Base-by-base conservation (phyloP, 2,329 filamentous ascomycete species). In the Phialemoniopsis sp. region DNA sequence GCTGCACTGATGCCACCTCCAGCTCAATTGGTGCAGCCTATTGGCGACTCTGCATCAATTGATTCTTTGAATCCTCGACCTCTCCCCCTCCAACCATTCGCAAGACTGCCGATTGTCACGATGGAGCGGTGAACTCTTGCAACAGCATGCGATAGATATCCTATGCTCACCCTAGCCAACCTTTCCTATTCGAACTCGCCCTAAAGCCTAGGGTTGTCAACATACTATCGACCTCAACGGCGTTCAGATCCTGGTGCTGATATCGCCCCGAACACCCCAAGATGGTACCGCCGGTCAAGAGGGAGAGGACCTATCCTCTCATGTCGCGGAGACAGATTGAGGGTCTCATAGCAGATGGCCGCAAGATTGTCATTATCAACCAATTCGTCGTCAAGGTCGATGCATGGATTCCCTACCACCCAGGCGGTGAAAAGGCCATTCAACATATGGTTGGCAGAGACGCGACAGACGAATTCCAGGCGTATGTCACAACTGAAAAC, bases 391-490 rank as follows among this genome's bases (percentile, higher is more conserved):
- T 97, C 50, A 95, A 89, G 66, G 82, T 89, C 26, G 91, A 97
- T 61, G 75, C 84, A 30, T 98, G 89, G 88, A 68, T 94, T 38
- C 80, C 80, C 38, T 96, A 87, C 56, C 93, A 97, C 55, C 93
- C 93, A 12, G 93, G 93, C 41, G 93, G 93, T 51, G 83, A 91
- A 53, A 93, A 89, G 64, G 79, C 91, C 39, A 94, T 98, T 48
- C 71, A 80, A 58, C 93, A 98, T 58, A 93, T 96, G 89, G 79
- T 97, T 44, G 89, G 89, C 45, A 80, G 85, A 64, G 89, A 95
- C 78, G 91, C 89, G 37, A 96, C 91, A 10, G 90, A 96, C 61
- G 93, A 97, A 64, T 83, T 97, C 45, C 88, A 85, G 60, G 87
- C 84, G 88, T 96, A 26, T 26, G 21, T 26, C 21, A 26, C 6